Evolutionary conservation across 805 yeast species (phyloP).

Genomic region (Myxozyma udenii): DNA sequence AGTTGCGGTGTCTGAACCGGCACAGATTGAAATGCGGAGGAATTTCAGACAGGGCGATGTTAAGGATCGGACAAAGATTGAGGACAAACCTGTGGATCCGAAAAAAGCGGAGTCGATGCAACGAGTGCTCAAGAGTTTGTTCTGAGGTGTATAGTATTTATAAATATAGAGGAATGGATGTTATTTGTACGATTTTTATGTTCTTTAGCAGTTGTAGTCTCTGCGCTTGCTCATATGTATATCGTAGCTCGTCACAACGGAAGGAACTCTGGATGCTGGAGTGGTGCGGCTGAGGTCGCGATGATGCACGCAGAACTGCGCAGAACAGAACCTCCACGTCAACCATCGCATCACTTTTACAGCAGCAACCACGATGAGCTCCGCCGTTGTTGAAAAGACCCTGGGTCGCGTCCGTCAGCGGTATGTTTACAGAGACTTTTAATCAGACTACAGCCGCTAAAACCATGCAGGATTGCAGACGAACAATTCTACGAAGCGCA

Average conservation of each 20-base stretch:
- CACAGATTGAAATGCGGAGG: slow-evolving; percentile 47
- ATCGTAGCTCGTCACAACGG: no score
- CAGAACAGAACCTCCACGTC: no score
- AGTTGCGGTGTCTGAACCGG: slow-evolving; percentile 30
- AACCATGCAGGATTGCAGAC: slow-evolving; percentile 52
- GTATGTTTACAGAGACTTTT: neutral
- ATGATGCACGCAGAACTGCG: no score
- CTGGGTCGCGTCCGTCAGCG: slow-evolving; percentile 13
- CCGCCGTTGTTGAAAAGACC: slow-evolving; percentile 2
- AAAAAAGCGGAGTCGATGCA: slow-evolving; percentile 21
- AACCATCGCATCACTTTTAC: no score
- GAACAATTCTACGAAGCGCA: slow-evolving; percentile 93
- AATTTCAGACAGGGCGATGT: slow-evolving; percentile 69
- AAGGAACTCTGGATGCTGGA: no score
- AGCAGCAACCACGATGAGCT: neutral
- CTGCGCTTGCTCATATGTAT: no score
- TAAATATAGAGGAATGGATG: no score
- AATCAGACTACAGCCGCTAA: neutral
- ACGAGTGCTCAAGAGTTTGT: slow-evolving; percentile 23
- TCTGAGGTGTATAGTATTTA: slow-evolving; percentile 2
- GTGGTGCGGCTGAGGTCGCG: no score
- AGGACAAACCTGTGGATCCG: slow-evolving; percentile 1
- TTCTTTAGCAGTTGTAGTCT: no score
- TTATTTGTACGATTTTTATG: no score
- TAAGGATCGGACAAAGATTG: slow-evolving; percentile 35